Percentiles rank a stretch among this genome's conserved stretches.
These are phyloP conservation scores for Dichotomopilus funicola DNA, from an alignment of 2,329 filamentous ascomycete genomes.

Conservation along the genomic window DNA sequence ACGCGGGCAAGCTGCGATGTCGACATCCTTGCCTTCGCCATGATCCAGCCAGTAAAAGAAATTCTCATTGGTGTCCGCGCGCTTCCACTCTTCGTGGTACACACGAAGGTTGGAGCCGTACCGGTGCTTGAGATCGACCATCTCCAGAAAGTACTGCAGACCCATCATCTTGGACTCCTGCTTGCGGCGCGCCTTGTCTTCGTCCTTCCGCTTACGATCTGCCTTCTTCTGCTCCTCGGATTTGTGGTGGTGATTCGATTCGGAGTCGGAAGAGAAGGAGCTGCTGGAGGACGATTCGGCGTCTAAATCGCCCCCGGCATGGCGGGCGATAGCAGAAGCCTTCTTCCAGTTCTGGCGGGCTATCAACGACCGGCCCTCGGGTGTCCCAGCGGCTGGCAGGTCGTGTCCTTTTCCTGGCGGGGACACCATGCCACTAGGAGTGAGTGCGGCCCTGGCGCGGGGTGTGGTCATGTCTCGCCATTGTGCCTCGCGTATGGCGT, in stretches of 20 bases:
- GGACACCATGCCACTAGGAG: neutral
- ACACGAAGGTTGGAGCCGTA: conserved; percentile 76
- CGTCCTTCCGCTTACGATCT: conserved; percentile 35
- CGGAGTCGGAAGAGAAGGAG: conserved; percentile 29
- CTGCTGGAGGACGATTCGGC: conserved; percentile 30
- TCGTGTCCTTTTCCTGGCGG: neutral
- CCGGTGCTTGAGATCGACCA: conserved; percentile 80
- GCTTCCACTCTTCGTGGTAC: conserved; percentile 83
- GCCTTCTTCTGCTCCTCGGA: conserved; percentile 34
- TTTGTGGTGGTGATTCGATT: conserved; percentile 15
- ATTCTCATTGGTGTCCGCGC: conserved; percentile 68
- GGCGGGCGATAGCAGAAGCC: conserved; percentile 60
- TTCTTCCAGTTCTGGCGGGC: conserved; percentile 72
- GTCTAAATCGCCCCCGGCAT: conserved; percentile 63
- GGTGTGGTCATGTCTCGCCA: conserved; percentile 47
- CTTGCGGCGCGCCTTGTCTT: conserved; percentile 51
- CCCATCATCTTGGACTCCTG: conserved; percentile 74
- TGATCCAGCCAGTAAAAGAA: conserved; percentile 93
- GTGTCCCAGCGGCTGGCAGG: neutral
- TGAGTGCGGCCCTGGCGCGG: conserved; percentile 26
- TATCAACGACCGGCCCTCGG: conserved; percentile 14
- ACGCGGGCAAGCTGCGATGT: conserved; percentile 65
- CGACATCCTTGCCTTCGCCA: conserved; percentile 65
- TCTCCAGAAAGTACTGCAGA: conserved; percentile 75
- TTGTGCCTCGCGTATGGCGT: conserved; percentile 54